Evolutionary conservation across 192 early-diverging fungal genomes (phyloP).

Genomic region (Backusella tarrabulga): DNA sequence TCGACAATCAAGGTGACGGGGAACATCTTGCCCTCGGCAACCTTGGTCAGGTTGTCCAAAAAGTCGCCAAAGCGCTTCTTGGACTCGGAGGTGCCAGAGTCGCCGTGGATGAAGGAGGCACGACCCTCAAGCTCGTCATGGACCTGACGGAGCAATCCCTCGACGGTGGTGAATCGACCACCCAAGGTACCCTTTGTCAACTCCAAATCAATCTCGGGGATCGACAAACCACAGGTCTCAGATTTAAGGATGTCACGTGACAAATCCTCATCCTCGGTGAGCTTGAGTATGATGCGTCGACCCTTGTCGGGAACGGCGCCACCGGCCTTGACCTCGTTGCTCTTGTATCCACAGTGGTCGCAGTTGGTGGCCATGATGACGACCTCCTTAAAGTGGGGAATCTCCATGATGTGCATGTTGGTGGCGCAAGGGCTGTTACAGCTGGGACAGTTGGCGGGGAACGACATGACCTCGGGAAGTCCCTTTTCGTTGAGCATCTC

Average conservation of each 20-base stretch:
- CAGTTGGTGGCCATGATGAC: constrained; percentile 94
- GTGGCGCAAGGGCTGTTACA: constrained; percentile 76
- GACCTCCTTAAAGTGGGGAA: constrained; percentile 95
- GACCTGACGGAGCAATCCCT: constrained; percentile 88
- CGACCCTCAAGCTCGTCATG: constrained; percentile 76
- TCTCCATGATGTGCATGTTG: constrained; percentile 88
- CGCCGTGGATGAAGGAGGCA: constrained; percentile 69
- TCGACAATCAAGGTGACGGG: constrained; percentile 79
- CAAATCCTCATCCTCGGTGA: constrained; percentile 86
- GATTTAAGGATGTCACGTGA: constrained; percentile 93
- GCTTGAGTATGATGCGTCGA: constrained; percentile 76
- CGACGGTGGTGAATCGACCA: constrained; percentile 93
- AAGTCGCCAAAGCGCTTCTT: constrained; percentile 62
- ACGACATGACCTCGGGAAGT: constrained; percentile 70
- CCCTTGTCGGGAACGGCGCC: constrained; percentile 80
- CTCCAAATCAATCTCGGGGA: constrained; percentile 90
- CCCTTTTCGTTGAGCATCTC: constrained; percentile 15
- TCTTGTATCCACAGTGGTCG: constrained; percentile 90
- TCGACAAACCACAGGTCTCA: constrained; percentile 86
- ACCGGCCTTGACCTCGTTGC: constrained; percentile 95
- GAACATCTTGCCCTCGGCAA: constrained; percentile 52
- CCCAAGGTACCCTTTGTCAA: constrained; percentile 87
- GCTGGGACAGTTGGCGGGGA: constrained; percentile 83
- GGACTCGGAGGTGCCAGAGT: constrained; percentile 58
- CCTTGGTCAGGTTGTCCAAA: constrained; percentile 66